phyloP scores from a whole-genome alignment of 371 early-diverging fungal genomes.

The Rhizopus arrhizus region DNA sequence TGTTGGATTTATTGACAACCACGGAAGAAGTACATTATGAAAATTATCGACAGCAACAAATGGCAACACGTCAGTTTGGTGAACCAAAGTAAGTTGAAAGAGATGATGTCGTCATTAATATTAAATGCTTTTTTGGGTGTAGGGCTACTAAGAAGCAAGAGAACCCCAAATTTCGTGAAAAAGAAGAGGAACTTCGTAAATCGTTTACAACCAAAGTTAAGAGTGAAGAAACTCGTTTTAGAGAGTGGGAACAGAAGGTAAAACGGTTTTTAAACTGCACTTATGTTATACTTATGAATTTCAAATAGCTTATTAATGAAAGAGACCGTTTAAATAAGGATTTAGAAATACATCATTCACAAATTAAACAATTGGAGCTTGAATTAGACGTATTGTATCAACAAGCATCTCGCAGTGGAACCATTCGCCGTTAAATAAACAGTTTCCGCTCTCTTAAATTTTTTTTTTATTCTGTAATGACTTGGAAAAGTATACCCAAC shows the following conservation, averaged over 20 bases:
- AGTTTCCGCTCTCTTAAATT: constrained; percentile 6
- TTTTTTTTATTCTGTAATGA: constrained; percentile 1
- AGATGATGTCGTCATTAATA: neutral
- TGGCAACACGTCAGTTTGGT: constrained; percentile 82
- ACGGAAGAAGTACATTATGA: constrained; percentile 94
- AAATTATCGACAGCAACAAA: constrained; percentile 77
- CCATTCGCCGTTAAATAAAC: constrained; percentile 15
- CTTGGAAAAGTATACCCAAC: constrained; percentile 34
- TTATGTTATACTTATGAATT: neutral
- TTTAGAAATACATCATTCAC: constrained; percentile 87
- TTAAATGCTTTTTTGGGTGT: too few species aligned
- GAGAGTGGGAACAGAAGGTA: constrained; percentile 96
- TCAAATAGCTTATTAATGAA: constrained; percentile 82
- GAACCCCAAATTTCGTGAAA: constrained; percentile 82
- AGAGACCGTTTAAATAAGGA: constrained; percentile 95
- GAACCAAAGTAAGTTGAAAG: constrained; percentile 61
- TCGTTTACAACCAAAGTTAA: constrained; percentile 94
- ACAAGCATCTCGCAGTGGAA: constrained; percentile 29
- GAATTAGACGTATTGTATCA: constrained; percentile 71
- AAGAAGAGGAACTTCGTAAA: constrained; percentile 87
- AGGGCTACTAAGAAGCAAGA: constrained; percentile 57
- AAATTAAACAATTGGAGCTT: constrained; percentile 84
- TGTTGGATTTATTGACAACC: constrained; percentile 87
- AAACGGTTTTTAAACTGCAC: neutral
- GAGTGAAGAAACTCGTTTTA: constrained; percentile 91